phyloP scores from a whole-genome alignment of 257 asterid genomes.

The Nicotiana knightiana region DNA sequence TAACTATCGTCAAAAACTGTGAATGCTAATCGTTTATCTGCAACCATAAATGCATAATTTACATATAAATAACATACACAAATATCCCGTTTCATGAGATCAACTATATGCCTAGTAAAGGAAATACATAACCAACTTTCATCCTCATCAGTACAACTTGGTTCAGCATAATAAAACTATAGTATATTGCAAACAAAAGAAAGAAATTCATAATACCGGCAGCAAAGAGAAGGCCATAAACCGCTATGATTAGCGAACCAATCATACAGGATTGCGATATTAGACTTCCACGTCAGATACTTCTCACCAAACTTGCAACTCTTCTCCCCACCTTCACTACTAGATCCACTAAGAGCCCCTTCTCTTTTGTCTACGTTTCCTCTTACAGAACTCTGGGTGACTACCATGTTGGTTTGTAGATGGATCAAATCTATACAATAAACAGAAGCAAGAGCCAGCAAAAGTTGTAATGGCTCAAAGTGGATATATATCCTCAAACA shows the following conservation, averaged over 20 bases:
- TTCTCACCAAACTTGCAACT: not conserved
- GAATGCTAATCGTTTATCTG: not conserved
- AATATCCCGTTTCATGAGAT: constrained; percentile 1
- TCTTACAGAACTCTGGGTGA: not conserved
- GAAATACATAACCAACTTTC: constrained; percentile 10
- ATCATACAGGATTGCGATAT: constrained; percentile 26
- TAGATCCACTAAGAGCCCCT: not conserved
- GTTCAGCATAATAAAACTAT: not conserved
- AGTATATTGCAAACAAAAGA: not conserved
- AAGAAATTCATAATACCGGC: constrained; percentile 39
- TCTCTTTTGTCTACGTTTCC: not conserved
- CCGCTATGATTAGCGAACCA: constrained; percentile 65
- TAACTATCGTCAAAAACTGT: not conserved
- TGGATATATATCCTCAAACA: not conserved
- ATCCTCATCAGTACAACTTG: constrained; percentile 21
- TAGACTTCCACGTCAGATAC: constrained; percentile 7
- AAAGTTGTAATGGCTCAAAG: not conserved
- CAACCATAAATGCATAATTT: not conserved
- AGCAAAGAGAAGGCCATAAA: constrained; percentile 63
- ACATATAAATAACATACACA: not conserved
- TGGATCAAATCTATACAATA: not conserved
- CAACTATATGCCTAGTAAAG: not conserved
- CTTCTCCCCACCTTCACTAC: constrained; percentile 4
- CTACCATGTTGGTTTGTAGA: constrained; percentile 3
- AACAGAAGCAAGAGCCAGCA: not conserved